Percentiles rank a stretch among this genome's conserved stretches.
Evolutionary conservation across 148 eudicot species (phyloP).

Genomic region (Cornus controversa): DNA sequence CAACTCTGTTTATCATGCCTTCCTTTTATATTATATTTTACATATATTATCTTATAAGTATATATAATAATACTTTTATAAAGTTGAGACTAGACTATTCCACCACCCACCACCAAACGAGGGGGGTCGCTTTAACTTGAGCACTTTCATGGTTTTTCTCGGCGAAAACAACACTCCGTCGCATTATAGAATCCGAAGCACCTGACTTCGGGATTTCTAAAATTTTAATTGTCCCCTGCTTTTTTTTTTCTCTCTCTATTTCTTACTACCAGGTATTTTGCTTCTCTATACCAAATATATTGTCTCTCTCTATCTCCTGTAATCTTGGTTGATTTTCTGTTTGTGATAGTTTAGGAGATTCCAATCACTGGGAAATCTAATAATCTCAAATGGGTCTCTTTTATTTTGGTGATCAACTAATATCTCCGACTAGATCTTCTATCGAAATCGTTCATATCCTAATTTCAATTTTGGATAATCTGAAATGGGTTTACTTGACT

Average conservation of each 20-base stretch:
- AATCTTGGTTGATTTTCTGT: neutral
- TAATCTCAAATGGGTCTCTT: slow-evolving; percentile 9
- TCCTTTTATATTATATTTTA: too few relatives aligned
- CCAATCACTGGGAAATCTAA: slow-evolving; percentile 4
- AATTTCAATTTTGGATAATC: neutral
- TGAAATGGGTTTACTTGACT: neutral
- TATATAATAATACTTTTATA: too few relatives aligned
- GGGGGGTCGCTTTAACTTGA: too few relatives aligned
- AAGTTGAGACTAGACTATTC: too few relatives aligned
- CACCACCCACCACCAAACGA: too few relatives aligned
- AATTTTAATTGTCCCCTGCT: slow-evolving; percentile 5
- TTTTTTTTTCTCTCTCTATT: neutral
- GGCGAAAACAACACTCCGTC: slow-evolving; percentile 18
- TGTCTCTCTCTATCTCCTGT: neutral
- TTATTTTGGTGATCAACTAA: neutral
- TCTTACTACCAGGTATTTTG: slow-evolving; percentile 4
- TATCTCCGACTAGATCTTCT: neutral
- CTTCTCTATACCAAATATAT: neutral
- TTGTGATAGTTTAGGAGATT: neutral
- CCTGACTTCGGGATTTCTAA: slow-evolving; percentile 33
- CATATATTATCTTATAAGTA: too few relatives aligned
- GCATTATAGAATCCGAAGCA: slow-evolving; percentile 19
- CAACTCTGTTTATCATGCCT: too few relatives aligned
- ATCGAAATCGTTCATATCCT: neutral
- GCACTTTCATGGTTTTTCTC: slow-evolving; percentile 16